Conservation (phyloP, 768 basidiomycete genomes). For the Amyloporia xantha region DNA sequence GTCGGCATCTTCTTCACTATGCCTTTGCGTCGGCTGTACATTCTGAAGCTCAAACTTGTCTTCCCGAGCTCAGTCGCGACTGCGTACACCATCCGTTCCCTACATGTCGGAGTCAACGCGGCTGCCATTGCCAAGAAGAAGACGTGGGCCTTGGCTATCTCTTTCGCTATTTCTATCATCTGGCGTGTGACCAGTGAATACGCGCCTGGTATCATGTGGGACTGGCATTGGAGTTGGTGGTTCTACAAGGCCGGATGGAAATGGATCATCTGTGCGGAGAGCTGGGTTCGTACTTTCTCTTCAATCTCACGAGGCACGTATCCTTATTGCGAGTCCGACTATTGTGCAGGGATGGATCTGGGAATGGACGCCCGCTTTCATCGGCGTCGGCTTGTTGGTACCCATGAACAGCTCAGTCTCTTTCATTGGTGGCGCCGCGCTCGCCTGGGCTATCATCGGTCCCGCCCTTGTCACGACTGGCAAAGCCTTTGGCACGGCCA, state of each 20-base stretch:
- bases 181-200: slow-evolving; percentile 18
- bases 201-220: slow-evolving; percentile 19
- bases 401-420: slow-evolving; percentile 15
- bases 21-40: slow-evolving; percentile 18
- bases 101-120: slow-evolving; percentile 17
- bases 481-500: slow-evolving; percentile 12
- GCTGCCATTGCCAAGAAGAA: slow-evolving; percentile 16
- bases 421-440: slow-evolving; percentile 15
- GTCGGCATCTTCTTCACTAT: slow-evolving; percentile 21
- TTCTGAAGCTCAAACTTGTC: slow-evolving; percentile 18
- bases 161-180: slow-evolving; percentile 13
- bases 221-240: slow-evolving; percentile 20
- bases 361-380: slow-evolving; percentile 20
- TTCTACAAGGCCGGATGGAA: slow-evolving; percentile 19
- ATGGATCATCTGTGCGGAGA: slow-evolving; percentile 17
- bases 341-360: slow-evolving; percentile 14
- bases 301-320: not conserved
- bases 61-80: slow-evolving; percentile 19
- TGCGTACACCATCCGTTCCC: slow-evolving; percentile 20
- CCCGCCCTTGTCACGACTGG: slow-evolving; percentile 16
- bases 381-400: slow-evolving; percentile 16
- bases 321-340: not conserved
- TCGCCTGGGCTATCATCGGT: slow-evolving; percentile 19
- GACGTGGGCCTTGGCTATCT: slow-evolving; percentile 14
- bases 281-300: slow-evolving; percentile 8